These are phyloP conservation scores for Cochlearia excelsa DNA, from an alignment of 345 rosid species.

Conservation along the genomic window DNA sequence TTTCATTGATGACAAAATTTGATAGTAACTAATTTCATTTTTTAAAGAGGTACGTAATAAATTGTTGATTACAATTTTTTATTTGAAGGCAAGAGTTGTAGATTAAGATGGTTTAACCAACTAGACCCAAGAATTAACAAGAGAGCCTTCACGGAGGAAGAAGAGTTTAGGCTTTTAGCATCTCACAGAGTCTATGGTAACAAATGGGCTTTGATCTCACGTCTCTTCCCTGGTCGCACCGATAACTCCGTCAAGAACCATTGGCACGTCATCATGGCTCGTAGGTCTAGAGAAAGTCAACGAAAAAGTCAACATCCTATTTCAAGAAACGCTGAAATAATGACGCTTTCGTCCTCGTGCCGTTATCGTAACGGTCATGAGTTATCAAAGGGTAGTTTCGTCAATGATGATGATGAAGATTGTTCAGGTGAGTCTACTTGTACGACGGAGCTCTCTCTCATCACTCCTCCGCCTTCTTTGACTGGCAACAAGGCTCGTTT, in stretches of 20 bases:
- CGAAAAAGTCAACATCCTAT: conserved; percentile 24
- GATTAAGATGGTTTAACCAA: conserved; percentile 98
- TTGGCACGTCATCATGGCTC: conserved; percentile 98
- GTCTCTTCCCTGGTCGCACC: conserved; percentile 93
- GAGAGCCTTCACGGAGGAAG: conserved; percentile 83
- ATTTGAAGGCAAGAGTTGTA: conserved; percentile 84
- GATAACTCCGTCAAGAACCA: conserved; percentile 98
- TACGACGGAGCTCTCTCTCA: conserved; percentile 39
- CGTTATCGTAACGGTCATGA: conserved; percentile 10
- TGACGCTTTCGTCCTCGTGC: conserved; percentile 24
- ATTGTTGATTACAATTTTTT: too few relatives aligned
- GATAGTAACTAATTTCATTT: too few relatives aligned
- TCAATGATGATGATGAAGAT: conserved; percentile 19
- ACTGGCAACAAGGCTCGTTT: conserved; percentile 24
- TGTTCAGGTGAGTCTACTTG: conserved; percentile 34
- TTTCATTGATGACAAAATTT: too few relatives aligned
- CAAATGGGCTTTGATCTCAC: conserved; percentile 99
- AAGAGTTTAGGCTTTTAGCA: conserved; percentile 80
- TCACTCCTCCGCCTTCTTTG: conserved; percentile 28
- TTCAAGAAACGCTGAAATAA: conserved; percentile 18
- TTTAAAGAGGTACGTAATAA: too few relatives aligned
- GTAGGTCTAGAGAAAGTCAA: conserved; percentile 65
- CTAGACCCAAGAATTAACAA: conserved; percentile 91
- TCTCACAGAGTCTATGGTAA: conserved; percentile 85
- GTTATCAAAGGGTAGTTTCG: conserved; percentile 12